Evolutionary conservation across 2,329 filamentous ascomycete species (phyloP).

Genomic region (Paracorniculantispora psalliotae): DNA sequence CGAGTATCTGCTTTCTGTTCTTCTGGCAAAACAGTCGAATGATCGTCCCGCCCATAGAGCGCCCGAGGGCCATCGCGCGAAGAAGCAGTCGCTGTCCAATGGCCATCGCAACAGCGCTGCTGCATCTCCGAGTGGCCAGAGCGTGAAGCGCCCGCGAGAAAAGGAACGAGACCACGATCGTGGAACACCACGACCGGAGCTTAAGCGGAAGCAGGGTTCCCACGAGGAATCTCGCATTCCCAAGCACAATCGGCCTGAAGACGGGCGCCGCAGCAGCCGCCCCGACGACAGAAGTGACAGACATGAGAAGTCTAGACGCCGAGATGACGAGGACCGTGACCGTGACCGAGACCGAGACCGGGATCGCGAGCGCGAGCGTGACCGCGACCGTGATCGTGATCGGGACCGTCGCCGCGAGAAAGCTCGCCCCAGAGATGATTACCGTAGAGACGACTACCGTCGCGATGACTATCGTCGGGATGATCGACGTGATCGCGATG

Average conservation of each 20-base stretch:
- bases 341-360: too few relatives aligned
- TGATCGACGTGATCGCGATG: slow-evolving; percentile 22
- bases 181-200: slow-evolving; percentile 46
- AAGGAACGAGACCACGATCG: slow-evolving; percentile 48
- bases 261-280: slow-evolving; percentile 33
- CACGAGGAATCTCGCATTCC: slow-evolving; percentile 38
- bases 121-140: slow-evolving; percentile 63
- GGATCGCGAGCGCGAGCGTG: too few relatives aligned
- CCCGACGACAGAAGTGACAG: slow-evolving; percentile 35
- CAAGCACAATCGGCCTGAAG: slow-evolving; percentile 39
- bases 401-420: slow-evolving; percentile 17
- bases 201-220: slow-evolving; percentile 58
- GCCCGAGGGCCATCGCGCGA: slow-evolving; percentile 90
- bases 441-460: slow-evolving; percentile 17
- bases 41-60: slow-evolving; percentile 72
- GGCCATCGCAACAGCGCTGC: slow-evolving; percentile 60
- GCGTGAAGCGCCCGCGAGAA: slow-evolving; percentile 40
- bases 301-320: slow-evolving; percentile 25
- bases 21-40: slow-evolving; percentile 77
- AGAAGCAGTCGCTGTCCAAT: slow-evolving; percentile 59
- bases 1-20: slow-evolving; percentile 91
- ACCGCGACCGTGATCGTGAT: too few relatives aligned
- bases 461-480: slow-evolving; percentile 20
- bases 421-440: slow-evolving; percentile 23
- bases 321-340: slow-evolving; percentile 24